Conservation (phyloP, 495 filamentous ascomycete genomes). For the Aspergillus bridgeri region DNA sequence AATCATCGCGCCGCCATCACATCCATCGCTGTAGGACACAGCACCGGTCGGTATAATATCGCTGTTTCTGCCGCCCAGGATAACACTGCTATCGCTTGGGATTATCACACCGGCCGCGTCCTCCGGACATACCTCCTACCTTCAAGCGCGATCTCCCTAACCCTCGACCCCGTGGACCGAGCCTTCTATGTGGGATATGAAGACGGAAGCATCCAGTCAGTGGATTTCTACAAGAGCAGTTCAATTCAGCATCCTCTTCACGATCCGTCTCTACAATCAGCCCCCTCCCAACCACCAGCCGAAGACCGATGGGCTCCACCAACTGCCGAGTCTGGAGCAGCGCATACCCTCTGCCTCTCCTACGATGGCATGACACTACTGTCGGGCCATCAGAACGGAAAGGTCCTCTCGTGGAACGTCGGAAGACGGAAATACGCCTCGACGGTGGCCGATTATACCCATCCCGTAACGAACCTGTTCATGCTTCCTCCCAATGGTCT, state of each 20-base stretch:
- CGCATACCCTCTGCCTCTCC: slow-evolving; percentile 61
- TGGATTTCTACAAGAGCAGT: slow-evolving; percentile 67
- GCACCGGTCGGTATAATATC: slow-evolving; percentile 65
- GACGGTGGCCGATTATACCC: slow-evolving; percentile 63
- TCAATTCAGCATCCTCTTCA: slow-evolving; percentile 50
- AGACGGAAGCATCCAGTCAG: slow-evolving; percentile 76
- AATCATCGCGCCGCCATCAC: slow-evolving; percentile 79
- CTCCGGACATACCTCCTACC: slow-evolving; percentile 79
- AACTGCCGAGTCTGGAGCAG: slow-evolving; percentile 57
- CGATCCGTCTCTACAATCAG: slow-evolving; percentile 50
- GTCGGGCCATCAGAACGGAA: slow-evolving; percentile 77
- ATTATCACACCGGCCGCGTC: slow-evolving; percentile 71
- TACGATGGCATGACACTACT: slow-evolving; percentile 80
- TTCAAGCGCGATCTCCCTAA: slow-evolving; percentile 64
- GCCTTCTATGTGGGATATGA: slow-evolving; percentile 80
- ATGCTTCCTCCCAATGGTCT: slow-evolving; percentile 65
- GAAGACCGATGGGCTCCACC: slow-evolving; percentile 60
- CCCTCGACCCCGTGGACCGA: slow-evolving; percentile 78
- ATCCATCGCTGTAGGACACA: slow-evolving; percentile 63
- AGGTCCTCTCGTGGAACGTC: slow-evolving; percentile 76
- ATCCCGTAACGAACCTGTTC: slow-evolving; percentile 73
- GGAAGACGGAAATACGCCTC: slow-evolving; percentile 58
- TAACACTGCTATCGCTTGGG: slow-evolving; percentile 82
- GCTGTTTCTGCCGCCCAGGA: slow-evolving; percentile 76
- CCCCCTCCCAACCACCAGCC: slow-evolving; percentile 54